Base-by-base conservation (phyloP, 164 flowering plant genomes). In the Nelumbo lutea region DNA sequence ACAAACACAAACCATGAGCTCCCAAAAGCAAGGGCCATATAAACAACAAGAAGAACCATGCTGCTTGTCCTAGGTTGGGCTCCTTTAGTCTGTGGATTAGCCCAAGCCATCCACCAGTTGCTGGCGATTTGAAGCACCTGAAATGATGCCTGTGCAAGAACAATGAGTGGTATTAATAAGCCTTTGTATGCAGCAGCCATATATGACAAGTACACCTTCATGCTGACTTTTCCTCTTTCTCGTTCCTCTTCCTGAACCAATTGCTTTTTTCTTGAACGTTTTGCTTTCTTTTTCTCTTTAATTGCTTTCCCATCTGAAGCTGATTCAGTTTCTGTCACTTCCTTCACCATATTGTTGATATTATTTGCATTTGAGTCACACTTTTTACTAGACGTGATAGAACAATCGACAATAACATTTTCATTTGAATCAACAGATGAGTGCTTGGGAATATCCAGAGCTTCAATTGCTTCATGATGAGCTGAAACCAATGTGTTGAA, bases 51-150 rank as follows among this genome's bases (percentile, higher is more conserved):
- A 78, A 96, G 97, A 42, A 82, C 82, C 83, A 82, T 73, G 44
- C 82, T 84, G 66, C 83, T 89, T 6, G 91, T 87, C 76, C 77
- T 87, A 9, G 99, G 88, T 42, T 74, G 72, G 68, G 83, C 97
- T 46, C 93, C 98, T 72, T 80, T 78, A 15, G 98, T 90, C 77
- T 93, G 99, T 51, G 99, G 99, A 75, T 89, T 92, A 51, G 99
- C 98, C 98, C 98, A 96, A 46, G 99, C 99, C 99, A 96, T 96
- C 99, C 99, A 96, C 97, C 97, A 96, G 73, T 80, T 95, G 75
- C 98, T 87, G 58, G 95, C 97, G 73, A 95, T 95, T 74, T 95
- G 98, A 68, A 95, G 97, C 74, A 89, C 81, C 74, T 95, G 98
- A 82, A 95, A 95, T 59, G 85, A 60, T 61, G 87, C 68, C 69